Conservation (phyloP, 805 yeast genomes). For the Candida nemodendra region DNA sequence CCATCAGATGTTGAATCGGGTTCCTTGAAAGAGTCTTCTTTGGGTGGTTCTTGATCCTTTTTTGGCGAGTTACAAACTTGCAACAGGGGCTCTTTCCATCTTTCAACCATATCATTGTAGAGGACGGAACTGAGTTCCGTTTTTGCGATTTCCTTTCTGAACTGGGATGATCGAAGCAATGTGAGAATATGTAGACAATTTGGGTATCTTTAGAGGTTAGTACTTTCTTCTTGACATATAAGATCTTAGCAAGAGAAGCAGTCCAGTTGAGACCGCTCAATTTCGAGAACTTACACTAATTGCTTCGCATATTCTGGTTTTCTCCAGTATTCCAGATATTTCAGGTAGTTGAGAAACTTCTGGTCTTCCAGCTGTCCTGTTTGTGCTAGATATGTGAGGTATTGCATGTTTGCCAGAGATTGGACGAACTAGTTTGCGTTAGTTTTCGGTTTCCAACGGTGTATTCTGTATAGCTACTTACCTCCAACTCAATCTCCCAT, state of each 20-base stretch:
- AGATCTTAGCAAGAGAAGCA: too few relatives aligned
- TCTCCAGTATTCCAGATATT: conserved; percentile 86
- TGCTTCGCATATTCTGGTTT: conserved; percentile 65
- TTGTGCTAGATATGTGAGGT: conserved; percentile 83
- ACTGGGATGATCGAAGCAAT: conserved; percentile 51
- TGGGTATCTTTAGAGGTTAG: conserved; percentile 54
- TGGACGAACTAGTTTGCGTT: conserved; percentile 66
- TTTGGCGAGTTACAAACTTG: conserved; percentile 2
- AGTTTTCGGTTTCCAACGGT: conserved; percentile 4
- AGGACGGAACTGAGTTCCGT: conserved; percentile 55
- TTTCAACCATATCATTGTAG: conserved; percentile 74
- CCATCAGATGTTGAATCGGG: not conserved
- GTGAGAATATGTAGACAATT: conserved; percentile 82
- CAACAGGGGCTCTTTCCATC: conserved; percentile 53
- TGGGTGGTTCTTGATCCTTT: conserved; percentile 1
- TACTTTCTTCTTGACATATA: conserved; percentile 1
- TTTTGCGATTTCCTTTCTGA: conserved; percentile 54
- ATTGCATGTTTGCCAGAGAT: conserved; percentile 85
- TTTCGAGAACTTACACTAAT: conserved; percentile 43
- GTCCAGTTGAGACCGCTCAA: too few relatives aligned
- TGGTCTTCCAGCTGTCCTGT: conserved; percentile 70
- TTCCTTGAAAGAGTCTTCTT: not conserved
- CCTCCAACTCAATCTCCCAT: conserved; percentile 87
- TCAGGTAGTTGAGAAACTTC: conserved; percentile 69
- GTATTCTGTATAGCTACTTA: conserved; percentile 27